Evolutionary conservation across 371 early-diverging fungal genomes (phyloP).

Genomic region (Apophysomyces trapeziformis): DNA sequence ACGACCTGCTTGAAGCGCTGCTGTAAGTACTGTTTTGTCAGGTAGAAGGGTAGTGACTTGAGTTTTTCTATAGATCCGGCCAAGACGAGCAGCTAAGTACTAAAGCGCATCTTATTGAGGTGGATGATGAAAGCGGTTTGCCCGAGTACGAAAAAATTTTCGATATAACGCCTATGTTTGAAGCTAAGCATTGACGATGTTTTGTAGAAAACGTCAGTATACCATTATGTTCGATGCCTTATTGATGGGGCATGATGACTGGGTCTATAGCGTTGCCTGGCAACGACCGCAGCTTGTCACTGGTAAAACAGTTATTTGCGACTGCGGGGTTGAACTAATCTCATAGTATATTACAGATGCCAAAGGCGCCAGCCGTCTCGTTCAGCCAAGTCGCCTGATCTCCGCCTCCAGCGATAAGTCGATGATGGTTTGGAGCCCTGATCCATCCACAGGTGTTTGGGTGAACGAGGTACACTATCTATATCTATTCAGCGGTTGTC

Average conservation of each 20-base stretch:
- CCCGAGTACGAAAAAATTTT: slow-evolving; percentile 4
- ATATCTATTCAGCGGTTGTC: slow-evolving; percentile 1
- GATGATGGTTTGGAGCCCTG: slow-evolving; percentile 92
- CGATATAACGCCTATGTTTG: background rate
- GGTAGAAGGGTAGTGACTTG: too few species aligned
- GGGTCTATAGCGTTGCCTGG: slow-evolving; percentile 91
- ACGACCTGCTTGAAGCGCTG: slow-evolving; percentile 58
- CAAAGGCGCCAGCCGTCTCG: slow-evolving; percentile 29
- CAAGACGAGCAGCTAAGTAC: slow-evolving; percentile 73
- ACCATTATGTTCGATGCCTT: slow-evolving; percentile 85
- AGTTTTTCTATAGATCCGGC: slow-evolving; percentile 35
- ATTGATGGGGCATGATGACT: slow-evolving; percentile 95
- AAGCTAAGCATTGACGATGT: slow-evolving; percentile 14
- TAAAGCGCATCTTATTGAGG: slow-evolving; percentile 74
- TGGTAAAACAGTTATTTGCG: slow-evolving; percentile 16
- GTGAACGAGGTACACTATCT: slow-evolving; percentile 55
- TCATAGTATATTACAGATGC: slow-evolving; percentile 6
- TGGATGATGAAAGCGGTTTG: slow-evolving; percentile 25
- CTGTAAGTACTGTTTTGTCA: slow-evolving; percentile 25
- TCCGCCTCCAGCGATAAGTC: slow-evolving; percentile 94
- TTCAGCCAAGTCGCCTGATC: slow-evolving; percentile 76
- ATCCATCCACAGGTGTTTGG: slow-evolving; percentile 85
- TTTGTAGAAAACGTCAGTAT: slow-evolving; percentile 44
- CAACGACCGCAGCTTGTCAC: slow-evolving; percentile 47
- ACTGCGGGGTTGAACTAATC: background rate